Percentiles rank a stretch among this genome's conserved stretches.
phyloP scores from a whole-genome alignment of 345 rosid species.

The Pugionium dolabratum region DNA sequence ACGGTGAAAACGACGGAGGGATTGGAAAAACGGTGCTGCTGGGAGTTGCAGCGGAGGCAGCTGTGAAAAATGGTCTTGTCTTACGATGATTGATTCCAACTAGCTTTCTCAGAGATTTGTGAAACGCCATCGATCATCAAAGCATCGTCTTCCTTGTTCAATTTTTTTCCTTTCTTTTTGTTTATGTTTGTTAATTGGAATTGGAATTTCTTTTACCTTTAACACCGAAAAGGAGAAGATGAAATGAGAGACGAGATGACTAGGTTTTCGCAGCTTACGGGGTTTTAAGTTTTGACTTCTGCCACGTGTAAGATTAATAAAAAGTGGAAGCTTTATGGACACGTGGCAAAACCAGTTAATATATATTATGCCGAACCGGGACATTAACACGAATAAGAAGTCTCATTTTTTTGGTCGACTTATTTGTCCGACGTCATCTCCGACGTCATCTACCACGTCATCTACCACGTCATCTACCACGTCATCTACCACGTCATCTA shows the following conservation, averaged over 20 bases:
- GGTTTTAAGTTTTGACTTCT: slow-evolving; percentile 15
- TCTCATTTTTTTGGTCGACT: too few species aligned
- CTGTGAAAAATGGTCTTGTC: slow-evolving; percentile 51
- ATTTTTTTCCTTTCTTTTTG: not conserved
- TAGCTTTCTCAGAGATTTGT: slow-evolving; percentile 50
- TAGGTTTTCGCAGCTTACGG: slow-evolving; percentile 29
- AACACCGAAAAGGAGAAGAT: slow-evolving; percentile 1
- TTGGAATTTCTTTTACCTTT: slow-evolving; percentile 17
- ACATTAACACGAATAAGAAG: not conserved
- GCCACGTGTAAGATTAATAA: slow-evolving; percentile 20
- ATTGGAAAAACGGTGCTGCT: slow-evolving; percentile 32
- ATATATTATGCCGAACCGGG: not conserved
- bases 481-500: too few species aligned
- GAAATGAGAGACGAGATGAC: slow-evolving; percentile 3
- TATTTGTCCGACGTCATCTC: too few species aligned
- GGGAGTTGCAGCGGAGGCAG: slow-evolving; percentile 24
- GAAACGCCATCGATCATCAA: slow-evolving; percentile 55
- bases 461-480: too few species aligned
- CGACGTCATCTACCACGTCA: too few species aligned
- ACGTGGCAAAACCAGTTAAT: not conserved
- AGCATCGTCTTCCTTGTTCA: slow-evolving; percentile 27
- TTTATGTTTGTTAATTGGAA: not conserved
- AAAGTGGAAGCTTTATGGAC: slow-evolving; percentile 15
- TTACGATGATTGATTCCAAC: slow-evolving; percentile 32
- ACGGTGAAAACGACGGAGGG: slow-evolving; percentile 42